phyloP scores from a whole-genome alignment of 179 eudicot genomes.

The Actinidia arguta region DNA sequence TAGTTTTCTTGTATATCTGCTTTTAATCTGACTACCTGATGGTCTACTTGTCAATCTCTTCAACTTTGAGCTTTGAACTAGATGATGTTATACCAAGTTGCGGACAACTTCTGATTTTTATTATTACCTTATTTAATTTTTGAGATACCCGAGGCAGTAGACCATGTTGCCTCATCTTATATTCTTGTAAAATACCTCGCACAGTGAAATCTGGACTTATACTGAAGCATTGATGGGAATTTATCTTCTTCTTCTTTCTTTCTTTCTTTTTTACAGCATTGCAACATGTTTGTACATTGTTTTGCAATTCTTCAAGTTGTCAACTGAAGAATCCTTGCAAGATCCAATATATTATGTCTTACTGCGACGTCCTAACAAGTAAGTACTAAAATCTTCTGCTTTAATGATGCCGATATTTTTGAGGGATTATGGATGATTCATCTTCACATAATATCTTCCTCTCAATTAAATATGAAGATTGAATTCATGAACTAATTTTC shows the following conservation, averaged over 20 bases:
- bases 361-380: conserved; percentile 50
- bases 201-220: neutral
- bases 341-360: conserved; percentile 78
- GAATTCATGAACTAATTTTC: neutral
- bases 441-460: neutral
- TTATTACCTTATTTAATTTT: neutral
- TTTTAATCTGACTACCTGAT: neutral
- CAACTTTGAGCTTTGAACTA: conserved; percentile 1
- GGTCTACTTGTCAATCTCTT: neutral
- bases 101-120: neutral
- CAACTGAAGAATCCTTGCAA: conserved; percentile 62
- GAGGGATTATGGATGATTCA: neutral
- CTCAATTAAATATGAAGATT: neutral
- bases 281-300: conserved; percentile 72
- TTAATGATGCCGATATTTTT: neutral
- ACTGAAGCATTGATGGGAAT: conserved; percentile 5
- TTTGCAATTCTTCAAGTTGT: conserved; percentile 68
- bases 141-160: neutral
- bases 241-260: neutral
- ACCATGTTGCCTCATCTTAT: neutral
- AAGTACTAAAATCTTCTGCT: conserved; percentile 31
- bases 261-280: conserved; percentile 56
- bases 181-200: neutral
- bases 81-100: neutral
- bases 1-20: too few relatives aligned